Evolutionary conservation across 164 flowering plant genomes (phyloP).

Genomic region (Macadamia integrifolia): DNA sequence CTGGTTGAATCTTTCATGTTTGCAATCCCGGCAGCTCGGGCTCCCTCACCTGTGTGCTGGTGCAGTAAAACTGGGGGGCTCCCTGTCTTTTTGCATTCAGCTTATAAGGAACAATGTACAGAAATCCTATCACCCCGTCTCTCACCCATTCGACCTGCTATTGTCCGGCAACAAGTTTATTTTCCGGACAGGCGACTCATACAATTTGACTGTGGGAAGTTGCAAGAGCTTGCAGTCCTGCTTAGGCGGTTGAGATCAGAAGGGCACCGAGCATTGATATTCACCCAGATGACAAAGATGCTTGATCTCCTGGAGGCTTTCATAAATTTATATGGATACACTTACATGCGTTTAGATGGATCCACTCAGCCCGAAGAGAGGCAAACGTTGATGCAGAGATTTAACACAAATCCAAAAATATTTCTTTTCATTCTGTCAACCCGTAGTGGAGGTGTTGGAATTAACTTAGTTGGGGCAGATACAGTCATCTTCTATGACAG

Average conservation of each 20-base stretch:
- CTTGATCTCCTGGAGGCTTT: conserved; percentile 96
- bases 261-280: conserved; percentile 96
- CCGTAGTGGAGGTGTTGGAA: conserved; percentile 99
- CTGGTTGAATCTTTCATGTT: conserved; percentile 86
- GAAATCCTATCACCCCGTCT: conserved; percentile 64
- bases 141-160: conserved; percentile 83
- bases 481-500: conserved; percentile 98
- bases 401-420: conserved; percentile 89
- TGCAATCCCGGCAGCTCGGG: conserved; percentile 96
- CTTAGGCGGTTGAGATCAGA: conserved; percentile 83
- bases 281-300: conserved; percentile 99
- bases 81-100: conserved; percentile 50
- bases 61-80: conserved; percentile 57
- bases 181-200: conserved; percentile 96
- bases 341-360: conserved; percentile 99
- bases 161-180: conserved; percentile 89
- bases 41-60: conserved; percentile 79
- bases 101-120: conserved; percentile 49
- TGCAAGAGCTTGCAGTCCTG: conserved; percentile 84
- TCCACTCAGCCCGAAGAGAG: conserved; percentile 97
- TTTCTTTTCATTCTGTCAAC: conserved; percentile 96
- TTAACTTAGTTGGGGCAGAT: conserved; percentile 96
- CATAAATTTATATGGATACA: conserved; percentile 91
- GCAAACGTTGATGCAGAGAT: conserved; percentile 96
- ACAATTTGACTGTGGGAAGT: conserved; percentile 98